Percentiles rank a stretch among this genome's conserved stretches.
These are phyloP conservation scores for Paecilomyces formosus DNA, from an alignment of 2,329 filamentous ascomycete species.

Conservation along the genomic window DNA sequence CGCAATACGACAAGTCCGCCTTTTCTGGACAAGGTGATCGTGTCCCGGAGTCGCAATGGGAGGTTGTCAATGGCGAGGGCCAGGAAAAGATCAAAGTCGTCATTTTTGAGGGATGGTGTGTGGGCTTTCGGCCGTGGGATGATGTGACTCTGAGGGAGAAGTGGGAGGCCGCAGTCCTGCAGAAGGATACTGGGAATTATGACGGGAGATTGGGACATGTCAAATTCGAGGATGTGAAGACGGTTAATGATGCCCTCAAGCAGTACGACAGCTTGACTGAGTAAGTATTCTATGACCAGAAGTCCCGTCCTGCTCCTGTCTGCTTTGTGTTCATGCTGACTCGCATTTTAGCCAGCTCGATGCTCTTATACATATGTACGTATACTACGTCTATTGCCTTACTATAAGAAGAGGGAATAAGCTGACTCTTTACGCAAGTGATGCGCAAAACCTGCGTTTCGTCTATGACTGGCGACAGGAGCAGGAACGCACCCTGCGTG, in stretches of 20 bases:
- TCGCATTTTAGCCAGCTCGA: constrained; percentile 43
- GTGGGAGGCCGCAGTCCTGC: constrained; percentile 41
- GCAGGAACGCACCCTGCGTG: constrained; percentile 67
- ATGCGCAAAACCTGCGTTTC: constrained; percentile 64
- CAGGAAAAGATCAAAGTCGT: constrained; percentile 50
- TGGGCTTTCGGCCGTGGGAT: constrained; percentile 67
- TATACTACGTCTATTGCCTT: constrained; percentile 1
- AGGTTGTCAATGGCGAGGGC: constrained; percentile 36
- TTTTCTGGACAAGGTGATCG: constrained; percentile 72
- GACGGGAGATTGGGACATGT: constrained; percentile 47
- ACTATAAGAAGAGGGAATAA: background rate
- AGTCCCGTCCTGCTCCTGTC: background rate
- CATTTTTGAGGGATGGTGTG: constrained; percentile 85
- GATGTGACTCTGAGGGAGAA: constrained; percentile 48
- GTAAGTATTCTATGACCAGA: constrained; percentile 19
- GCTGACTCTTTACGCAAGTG: constrained; percentile 27
- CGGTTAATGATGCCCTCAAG: constrained; percentile 52
- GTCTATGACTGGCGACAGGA: constrained; percentile 81
- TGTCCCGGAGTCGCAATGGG: constrained; percentile 55
- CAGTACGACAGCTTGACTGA: constrained; percentile 54
- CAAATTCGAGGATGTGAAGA: constrained; percentile 47
- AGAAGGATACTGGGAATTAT: constrained; percentile 44
- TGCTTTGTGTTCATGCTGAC: background rate
- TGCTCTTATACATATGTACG: constrained; percentile 57
- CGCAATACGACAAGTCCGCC: constrained; percentile 76